These are phyloP conservation scores for Chalaropsis ovoidea DNA, from an alignment of 2,329 filamentous ascomycete genomes.

Conservation along the genomic window DNA sequence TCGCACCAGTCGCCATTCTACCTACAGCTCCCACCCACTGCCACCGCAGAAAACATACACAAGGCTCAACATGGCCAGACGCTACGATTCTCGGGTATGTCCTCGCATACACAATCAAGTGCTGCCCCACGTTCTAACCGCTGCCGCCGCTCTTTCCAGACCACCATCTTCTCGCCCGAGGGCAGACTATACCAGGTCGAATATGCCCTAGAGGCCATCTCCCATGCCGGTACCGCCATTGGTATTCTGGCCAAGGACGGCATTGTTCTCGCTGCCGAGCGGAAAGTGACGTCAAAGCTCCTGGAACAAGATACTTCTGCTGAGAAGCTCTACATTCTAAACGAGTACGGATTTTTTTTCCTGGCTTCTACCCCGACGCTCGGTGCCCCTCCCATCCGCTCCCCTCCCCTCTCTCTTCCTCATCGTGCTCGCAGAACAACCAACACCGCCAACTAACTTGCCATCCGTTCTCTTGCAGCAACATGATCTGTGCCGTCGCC, in stretches of 20 bases:
- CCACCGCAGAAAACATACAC: conserved; percentile 29
- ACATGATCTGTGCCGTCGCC: conserved; percentile 99
- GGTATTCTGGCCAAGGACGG: conserved; percentile 96
- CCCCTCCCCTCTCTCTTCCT: conserved; percentile 3
- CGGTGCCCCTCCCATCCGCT: not conserved
- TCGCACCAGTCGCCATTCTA: conserved; percentile 26
- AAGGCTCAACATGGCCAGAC: conserved; percentile 62
- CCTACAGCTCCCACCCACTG: not conserved
- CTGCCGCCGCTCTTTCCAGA: conserved; percentile 43
- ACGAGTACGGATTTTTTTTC: conserved; percentile 67
- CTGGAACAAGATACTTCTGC: conserved; percentile 98
- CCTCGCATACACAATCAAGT: conserved; percentile 4
- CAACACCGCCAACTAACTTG: not conserved
- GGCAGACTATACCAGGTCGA: conserved; percentile 98
- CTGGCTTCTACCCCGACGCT: too few species aligned
- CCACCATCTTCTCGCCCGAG: conserved; percentile 99
- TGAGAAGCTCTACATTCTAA: conserved; percentile 98
- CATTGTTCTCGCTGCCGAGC: conserved; percentile 93
- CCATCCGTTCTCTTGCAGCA: conserved; percentile 46
- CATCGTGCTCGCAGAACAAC: not conserved
- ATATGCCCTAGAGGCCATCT: conserved; percentile 98
- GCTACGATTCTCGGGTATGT: conserved; percentile 91
- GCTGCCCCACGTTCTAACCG: not conserved
- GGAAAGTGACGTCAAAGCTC: conserved; percentile 98
- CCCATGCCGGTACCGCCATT: conserved; percentile 91